Evolutionary conservation across 169 alveolate species (phyloP).

Genomic region (Cryptosporidium ubiquitum): DNA sequence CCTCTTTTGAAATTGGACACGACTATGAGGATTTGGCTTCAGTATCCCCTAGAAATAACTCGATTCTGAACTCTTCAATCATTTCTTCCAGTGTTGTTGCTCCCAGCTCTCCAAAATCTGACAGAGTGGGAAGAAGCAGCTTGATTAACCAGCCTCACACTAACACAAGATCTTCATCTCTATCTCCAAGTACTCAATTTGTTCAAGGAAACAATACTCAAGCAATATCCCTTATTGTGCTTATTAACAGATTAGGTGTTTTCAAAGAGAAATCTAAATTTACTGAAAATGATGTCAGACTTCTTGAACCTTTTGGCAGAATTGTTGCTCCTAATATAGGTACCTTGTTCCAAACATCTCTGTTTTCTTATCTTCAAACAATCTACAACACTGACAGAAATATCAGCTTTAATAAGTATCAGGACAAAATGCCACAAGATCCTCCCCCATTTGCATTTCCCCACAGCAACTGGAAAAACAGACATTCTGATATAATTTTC

Average conservation of each 20-base stretch:
- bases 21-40: slow-evolving; percentile 35
- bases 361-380: slow-evolving; percentile 61
- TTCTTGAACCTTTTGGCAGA: slow-evolving; percentile 67
- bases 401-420: slow-evolving; percentile 43
- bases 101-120: slow-evolving; percentile 67
- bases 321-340: slow-evolving; percentile 72
- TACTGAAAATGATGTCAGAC: slow-evolving; percentile 65
- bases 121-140: slow-evolving; percentile 26
- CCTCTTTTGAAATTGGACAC: slow-evolving; percentile 61
- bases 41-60: slow-evolving; percentile 39
- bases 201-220: neutral
- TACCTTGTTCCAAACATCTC: slow-evolving; percentile 58
- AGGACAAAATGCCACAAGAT: slow-evolving; percentile 72
- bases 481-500: slow-evolving; percentile 66
- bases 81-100: slow-evolving; percentile 7
- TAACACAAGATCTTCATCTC: slow-evolving; percentile 54
- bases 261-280: slow-evolving; percentile 60
- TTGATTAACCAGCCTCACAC: neutral
- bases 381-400: slow-evolving; percentile 40
- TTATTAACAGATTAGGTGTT: slow-evolving; percentile 46
- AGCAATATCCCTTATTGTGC: slow-evolving; percentile 68
- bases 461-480: slow-evolving; percentile 65
- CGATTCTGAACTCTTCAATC: slow-evolving; percentile 21
- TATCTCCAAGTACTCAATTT: slow-evolving; percentile 59
- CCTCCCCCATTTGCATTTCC: slow-evolving; percentile 51